Conservation (phyloP, 2,329 filamentous ascomycete genomes). For the Sporothrix sp. region DNA sequence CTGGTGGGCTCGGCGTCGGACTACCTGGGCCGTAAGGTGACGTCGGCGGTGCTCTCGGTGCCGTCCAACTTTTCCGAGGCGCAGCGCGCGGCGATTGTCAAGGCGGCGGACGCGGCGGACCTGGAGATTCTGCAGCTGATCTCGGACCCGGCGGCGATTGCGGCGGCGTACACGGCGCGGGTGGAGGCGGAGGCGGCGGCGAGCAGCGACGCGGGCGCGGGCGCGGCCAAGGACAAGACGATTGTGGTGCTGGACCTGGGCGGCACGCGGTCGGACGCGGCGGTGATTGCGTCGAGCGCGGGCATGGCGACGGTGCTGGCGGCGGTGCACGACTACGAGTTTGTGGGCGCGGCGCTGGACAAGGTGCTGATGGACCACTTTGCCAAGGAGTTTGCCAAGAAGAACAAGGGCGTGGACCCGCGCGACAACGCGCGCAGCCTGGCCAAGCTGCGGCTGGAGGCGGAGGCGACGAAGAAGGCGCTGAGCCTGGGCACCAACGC, state of each 20-base stretch:
- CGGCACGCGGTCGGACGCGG: slow-evolving; percentile 83
- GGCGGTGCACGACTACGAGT: slow-evolving; percentile 91
- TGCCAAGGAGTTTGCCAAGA: slow-evolving; percentile 97
- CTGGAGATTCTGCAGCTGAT: slow-evolving; percentile 90
- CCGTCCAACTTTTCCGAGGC: slow-evolving; percentile 87
- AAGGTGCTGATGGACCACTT: slow-evolving; percentile 91
- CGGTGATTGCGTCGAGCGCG: slow-evolving; percentile 80
- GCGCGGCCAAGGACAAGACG: slow-evolving; percentile 70
- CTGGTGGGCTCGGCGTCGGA: slow-evolving; percentile 77
- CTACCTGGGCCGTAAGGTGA: slow-evolving; percentile 75
- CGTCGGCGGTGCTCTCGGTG: slow-evolving; percentile 86
- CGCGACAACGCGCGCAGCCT: slow-evolving; percentile 69
- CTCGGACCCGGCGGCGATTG: slow-evolving; percentile 77
- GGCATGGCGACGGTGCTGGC: slow-evolving; percentile 95
- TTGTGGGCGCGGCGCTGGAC: slow-evolving; percentile 77
- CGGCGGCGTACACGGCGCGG: slow-evolving; percentile 84
- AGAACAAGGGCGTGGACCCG: slow-evolving; percentile 76
- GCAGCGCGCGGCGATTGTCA: slow-evolving; percentile 71
- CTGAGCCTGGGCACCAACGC: slow-evolving; percentile 82
- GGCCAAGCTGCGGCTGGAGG: slow-evolving; percentile 86
- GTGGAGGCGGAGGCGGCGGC: slow-evolving; percentile 73
- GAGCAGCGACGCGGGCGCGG: slow-evolving; percentile 78
- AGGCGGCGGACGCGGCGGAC: slow-evolving; percentile 68
- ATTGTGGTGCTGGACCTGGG: slow-evolving; percentile 88
- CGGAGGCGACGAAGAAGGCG: slow-evolving; percentile 85